phyloP scores from a whole-genome alignment of 163 green algal genomes.

The Volvox carteri region DNA sequence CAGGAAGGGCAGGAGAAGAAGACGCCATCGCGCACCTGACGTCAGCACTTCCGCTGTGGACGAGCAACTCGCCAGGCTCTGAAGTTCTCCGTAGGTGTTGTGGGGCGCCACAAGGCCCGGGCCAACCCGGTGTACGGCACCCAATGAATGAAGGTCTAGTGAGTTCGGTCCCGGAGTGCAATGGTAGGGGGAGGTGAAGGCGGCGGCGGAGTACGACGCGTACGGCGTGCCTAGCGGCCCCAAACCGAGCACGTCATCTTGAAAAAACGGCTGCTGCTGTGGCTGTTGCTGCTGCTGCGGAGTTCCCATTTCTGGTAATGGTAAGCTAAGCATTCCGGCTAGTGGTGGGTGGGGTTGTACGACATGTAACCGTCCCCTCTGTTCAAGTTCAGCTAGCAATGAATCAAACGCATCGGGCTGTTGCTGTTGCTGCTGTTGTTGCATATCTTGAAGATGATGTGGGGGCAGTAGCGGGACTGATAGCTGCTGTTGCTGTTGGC shows the following conservation, averaged over 20 bases:
- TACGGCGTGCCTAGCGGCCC: background rate
- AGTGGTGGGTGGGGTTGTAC: background rate
- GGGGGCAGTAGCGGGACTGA: background rate
- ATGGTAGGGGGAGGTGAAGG: background rate
- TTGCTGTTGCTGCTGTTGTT: conserved; percentile 23
- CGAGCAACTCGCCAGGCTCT: conserved; percentile 22
- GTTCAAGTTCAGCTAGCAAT: background rate
- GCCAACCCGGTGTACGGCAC: background rate
- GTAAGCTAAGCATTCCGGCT: background rate
- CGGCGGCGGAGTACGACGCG: too few species aligned
- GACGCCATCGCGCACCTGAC: background rate
- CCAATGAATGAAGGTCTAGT: background rate
- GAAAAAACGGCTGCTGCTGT: background rate
- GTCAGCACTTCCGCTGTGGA: conserved; percentile 10
- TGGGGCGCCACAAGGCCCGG: background rate
- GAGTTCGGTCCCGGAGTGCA: background rate
- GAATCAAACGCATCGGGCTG: background rate
- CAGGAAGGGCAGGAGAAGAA: too few species aligned
- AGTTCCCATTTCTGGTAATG: conserved; percentile 5
- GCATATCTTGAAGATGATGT: background rate
- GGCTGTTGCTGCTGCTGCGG: background rate
- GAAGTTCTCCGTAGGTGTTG: conserved; percentile 5
- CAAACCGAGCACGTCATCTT: background rate
- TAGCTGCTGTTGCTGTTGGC: background rate
- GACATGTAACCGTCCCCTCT: background rate